These are phyloP conservation scores for Pleurotus djamor DNA, from an alignment of 768 basidiomycete species.

Conservation along the genomic window DNA sequence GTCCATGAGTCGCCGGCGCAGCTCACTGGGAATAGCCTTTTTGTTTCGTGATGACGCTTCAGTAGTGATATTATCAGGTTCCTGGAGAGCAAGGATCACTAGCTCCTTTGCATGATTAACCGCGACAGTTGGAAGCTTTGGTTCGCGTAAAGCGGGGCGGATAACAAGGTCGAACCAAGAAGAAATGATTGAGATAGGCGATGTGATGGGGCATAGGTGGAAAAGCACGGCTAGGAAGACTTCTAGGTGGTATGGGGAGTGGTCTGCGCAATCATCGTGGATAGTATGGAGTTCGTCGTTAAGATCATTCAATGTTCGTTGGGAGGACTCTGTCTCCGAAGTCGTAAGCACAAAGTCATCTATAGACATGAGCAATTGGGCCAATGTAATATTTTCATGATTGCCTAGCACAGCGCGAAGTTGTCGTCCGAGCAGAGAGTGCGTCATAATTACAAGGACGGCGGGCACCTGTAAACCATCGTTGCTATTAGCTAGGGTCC, in stretches of 20 bases:
- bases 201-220: conserved; percentile 58
- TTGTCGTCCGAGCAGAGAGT: conserved; percentile 44
- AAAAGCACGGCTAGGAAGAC: conserved; percentile 65
- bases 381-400: conserved; percentile 46
- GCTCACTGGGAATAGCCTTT: conserved; percentile 31
- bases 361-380: conserved; percentile 44
- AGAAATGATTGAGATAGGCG: conserved; percentile 66
- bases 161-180: conserved; percentile 82
- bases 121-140: conserved; percentile 56
- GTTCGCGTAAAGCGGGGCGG: conserved; percentile 75
- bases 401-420: conserved; percentile 58
- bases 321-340: conserved; percentile 35
- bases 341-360: conserved; percentile 55
- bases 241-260: conserved; percentile 61
- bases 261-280: conserved; percentile 62
- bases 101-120: conserved; percentile 72
- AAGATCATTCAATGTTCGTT: conserved; percentile 38
- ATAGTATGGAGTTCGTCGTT: conserved; percentile 69
- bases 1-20: conserved; percentile 68
- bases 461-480: not conserved
- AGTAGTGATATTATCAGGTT: conserved; percentile 33
- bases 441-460: conserved; percentile 19
- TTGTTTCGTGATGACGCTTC: conserved; percentile 42
- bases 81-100: conserved; percentile 58
- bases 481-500: no score